phyloP scores from a whole-genome alignment of 176 grass and related monocot genomes.

The Ananas comosus region DNA sequence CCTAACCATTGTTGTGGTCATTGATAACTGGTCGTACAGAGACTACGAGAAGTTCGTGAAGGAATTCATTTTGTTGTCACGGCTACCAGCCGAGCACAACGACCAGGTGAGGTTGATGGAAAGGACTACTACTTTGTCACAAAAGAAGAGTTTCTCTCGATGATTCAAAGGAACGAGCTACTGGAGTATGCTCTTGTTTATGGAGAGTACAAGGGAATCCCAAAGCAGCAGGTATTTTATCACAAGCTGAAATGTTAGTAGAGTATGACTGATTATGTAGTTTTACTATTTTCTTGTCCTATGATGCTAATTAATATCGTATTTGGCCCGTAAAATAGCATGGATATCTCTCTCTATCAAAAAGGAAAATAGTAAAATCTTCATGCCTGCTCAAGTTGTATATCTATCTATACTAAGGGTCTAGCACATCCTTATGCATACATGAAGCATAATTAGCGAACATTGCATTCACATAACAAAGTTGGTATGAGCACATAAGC shows the following conservation, averaged over 20 bases:
- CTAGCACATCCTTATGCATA: too few relatives aligned
- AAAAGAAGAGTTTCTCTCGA: conserved; percentile 73
- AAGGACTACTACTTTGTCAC: conserved; percentile 91
- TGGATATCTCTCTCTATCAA: too few relatives aligned
- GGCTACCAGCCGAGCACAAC: conserved; percentile 56
- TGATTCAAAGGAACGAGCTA: conserved; percentile 82
- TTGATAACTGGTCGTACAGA: conserved; percentile 22
- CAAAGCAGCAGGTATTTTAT: conserved; percentile 77
- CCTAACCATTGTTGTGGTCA: not conserved
- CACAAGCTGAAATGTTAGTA: not conserved
- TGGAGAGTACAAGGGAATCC: conserved; percentile 89
- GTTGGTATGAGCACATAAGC: too few relatives aligned
- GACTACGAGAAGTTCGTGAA: conserved; percentile 66
- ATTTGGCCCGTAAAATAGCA: too few relatives aligned
- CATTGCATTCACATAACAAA: too few relatives aligned
- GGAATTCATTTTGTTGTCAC: conserved; percentile 81
- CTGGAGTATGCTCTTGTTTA: conserved; percentile 90
- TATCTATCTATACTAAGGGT: too few relatives aligned
- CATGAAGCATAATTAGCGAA: too few relatives aligned
- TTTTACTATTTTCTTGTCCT: too few relatives aligned
- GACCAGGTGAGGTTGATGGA: conserved; percentile 70
- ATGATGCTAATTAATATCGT: too few relatives aligned
- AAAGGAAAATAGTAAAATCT: too few relatives aligned
- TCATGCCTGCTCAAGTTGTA: too few relatives aligned
- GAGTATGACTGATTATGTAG: too few relatives aligned